phyloP scores from a whole-genome alignment of 495 filamentous ascomycete genomes.

The Astrothelium macrocarpum region DNA sequence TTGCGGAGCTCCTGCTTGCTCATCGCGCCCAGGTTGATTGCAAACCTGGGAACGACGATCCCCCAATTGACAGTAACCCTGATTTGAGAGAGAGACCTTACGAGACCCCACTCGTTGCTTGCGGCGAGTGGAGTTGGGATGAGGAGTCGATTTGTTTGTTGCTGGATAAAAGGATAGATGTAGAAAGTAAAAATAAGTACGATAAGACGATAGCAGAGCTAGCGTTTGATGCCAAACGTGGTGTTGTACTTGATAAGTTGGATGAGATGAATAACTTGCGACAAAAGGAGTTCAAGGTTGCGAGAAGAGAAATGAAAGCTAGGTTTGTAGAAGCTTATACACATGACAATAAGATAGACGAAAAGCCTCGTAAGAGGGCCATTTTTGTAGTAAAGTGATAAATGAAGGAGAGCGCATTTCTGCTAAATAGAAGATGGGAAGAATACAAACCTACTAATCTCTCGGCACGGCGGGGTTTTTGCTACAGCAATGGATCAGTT shows the following conservation, averaged over 20 bases:
- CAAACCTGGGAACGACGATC: constrained; percentile 1
- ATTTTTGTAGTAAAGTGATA: not conserved
- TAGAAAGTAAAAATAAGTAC: not conserved
- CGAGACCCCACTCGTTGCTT: not conserved
- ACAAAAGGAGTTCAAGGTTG: not conserved
- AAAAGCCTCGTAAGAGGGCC: not conserved
- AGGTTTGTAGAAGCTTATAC: not conserved
- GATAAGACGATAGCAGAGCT: not conserved
- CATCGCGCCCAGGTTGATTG: not conserved
- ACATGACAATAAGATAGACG: not conserved
- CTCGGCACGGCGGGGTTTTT: too few species aligned
- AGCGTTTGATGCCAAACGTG: constrained; percentile 1
- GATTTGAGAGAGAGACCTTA: not conserved
- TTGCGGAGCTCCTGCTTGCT: constrained; percentile 1
- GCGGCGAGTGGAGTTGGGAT: not conserved
- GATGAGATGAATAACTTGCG: not conserved
- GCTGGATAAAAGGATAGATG: not conserved
- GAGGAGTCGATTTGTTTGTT: constrained; percentile 1
- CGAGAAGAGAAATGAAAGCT: not conserved
- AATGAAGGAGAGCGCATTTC: not conserved
- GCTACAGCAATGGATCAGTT: too few species aligned
- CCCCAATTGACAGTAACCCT: constrained; percentile 1
- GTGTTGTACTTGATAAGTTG: not conserved
- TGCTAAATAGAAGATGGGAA: not conserved
- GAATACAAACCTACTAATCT: not conserved